Base-by-base conservation (phyloP, 768 basidiomycete species). In the Mrakia blollopis region DNA sequence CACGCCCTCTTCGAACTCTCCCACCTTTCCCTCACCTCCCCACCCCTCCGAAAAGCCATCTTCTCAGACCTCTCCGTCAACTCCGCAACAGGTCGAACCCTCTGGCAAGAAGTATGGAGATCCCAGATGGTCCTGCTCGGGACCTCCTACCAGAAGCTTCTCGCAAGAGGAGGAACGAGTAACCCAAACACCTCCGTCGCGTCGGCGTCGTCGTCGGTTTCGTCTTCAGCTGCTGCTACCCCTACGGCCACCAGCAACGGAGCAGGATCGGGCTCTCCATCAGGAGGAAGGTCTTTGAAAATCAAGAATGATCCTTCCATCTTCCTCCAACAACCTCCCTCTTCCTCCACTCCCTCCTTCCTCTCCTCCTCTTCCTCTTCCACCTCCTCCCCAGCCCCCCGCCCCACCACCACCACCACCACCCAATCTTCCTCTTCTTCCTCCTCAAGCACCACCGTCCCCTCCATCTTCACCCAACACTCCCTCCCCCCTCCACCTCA, bases 1-100 rank as follows among this genome's bases (percentile, higher is more conserved):
- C 73, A 74, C 35, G 77, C 77, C 41, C 77, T 74, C 37, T 73
- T 74, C 47, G 77, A 78, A 39, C 61, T 78, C 54, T 52, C 77
- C 25, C 73, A 78, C 54, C 70, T 74, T n/a, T 41, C 68, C 50
- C 37, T 69, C 32, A 62, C 73, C 57, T 62, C 73, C n/a, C 52
- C 77, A 7, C 8, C 61, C 37, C 72, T 73, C 30, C 65, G 77
- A 21, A 9, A 13, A 11, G 44, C 73, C 21, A 65, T 78, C 63
- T 78, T 70, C 41, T n/a, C 21, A 52, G 77, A 78, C 61, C 67
- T 77, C 18, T 37, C 76, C 39, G 35, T 67, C 73, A 52, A 62
- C 13, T 9, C 71, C 54, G 11, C 28, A 32, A 52, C 50, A 32
- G 28, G 35, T 25, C 71, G 71, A 54, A 50, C 54, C n/a, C 54